Evolutionary conservation across 2,329 filamentous ascomycete genomes (phyloP), one percentile per base, ranked within the genome.

Genomic region (Botrytis paeoniae): DNA sequence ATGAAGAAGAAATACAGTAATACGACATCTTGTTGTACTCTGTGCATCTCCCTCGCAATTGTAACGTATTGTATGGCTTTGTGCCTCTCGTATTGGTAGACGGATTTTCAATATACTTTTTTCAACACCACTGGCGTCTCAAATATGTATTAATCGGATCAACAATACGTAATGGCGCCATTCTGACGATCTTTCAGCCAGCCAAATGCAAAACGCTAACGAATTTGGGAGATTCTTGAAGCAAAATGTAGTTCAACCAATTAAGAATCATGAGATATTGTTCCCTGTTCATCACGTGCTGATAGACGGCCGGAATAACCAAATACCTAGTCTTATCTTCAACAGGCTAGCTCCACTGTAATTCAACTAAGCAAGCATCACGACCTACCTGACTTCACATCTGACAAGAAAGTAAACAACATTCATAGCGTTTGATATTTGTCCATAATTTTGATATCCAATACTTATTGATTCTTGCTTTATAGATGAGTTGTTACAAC

Each of bases 331-430:
- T 20, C 29, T 37, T 65, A 65, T 65, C 63, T 25, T 18, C 22
- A 16, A 25, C 22, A 9, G 41, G 20, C 43, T 65, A 65, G 41
- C 63, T 35, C 41, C 20, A 65, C 41, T 18, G 25, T 12, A 16
- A 32, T n/a, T 48, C 43, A 35, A 29, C 29, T n/a, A 64, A 63
- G 61, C n/a, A 64, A 64, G 18, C 61, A 63, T 63, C 25, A 63
- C 37, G 25, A 41, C 60, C 35, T 64, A 32, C 6, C 29, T 10
- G 10, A 41, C 29, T 18, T 25, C 29, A 48, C 14, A 32, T 35
- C 37, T n/a, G 35, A 65, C 41, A 48, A 25, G 41, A 48, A 35
- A 39, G 37, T 29, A 41, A 18, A 32, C 14, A 41, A 63, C 39
- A n/a, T 63, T n/a, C 32, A 20, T n/a, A 35, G 35, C 22, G 2